phyloP scores from a whole-genome alignment of 495 filamentous ascomycete species.

The Aspergillus sclerotioniger region DNA sequence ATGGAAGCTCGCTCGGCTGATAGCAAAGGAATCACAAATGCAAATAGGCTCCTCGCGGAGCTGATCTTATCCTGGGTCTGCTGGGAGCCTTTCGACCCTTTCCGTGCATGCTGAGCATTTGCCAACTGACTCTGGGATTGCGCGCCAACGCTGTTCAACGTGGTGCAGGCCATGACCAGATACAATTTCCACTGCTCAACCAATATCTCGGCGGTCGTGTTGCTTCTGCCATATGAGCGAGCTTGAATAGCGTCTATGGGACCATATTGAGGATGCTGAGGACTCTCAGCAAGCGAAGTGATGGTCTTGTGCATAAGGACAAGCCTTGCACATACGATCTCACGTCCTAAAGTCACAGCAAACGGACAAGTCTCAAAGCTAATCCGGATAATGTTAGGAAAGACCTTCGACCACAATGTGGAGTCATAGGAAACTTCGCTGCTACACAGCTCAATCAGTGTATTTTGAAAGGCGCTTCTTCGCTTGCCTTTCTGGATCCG shows the following conservation, averaged over 20 bases:
- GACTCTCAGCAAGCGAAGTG: constrained; percentile 69
- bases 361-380: constrained; percentile 89
- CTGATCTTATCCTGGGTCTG: constrained; percentile 76
- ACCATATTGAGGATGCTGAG: constrained; percentile 59
- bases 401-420: constrained; percentile 95
- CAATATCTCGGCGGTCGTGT: constrained; percentile 79
- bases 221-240: constrained; percentile 54
- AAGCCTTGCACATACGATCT: constrained; percentile 87
- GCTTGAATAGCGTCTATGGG: constrained; percentile 50
- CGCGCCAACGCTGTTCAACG: constrained; percentile 78
- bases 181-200: constrained; percentile 99
- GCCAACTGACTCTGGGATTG: constrained; percentile 56
- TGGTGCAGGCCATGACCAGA: constrained; percentile 94
- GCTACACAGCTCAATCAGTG: constrained; percentile 88
- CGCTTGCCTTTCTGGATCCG: constrained; percentile 87
- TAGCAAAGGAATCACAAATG: constrained; percentile 83
- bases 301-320: constrained; percentile 89
- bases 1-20: constrained; percentile 72
- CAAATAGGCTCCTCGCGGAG: constrained; percentile 83
- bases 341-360: constrained; percentile 83
- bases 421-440: constrained; percentile 95
- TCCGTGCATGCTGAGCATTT: constrained; percentile 78
- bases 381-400: constrained; percentile 90
- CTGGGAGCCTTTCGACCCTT: constrained; percentile 71
- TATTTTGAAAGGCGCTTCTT: constrained; percentile 78